phyloP scores from a whole-genome alignment of 768 basidiomycete genomes.

The Dacryopinax spathularia region DNA sequence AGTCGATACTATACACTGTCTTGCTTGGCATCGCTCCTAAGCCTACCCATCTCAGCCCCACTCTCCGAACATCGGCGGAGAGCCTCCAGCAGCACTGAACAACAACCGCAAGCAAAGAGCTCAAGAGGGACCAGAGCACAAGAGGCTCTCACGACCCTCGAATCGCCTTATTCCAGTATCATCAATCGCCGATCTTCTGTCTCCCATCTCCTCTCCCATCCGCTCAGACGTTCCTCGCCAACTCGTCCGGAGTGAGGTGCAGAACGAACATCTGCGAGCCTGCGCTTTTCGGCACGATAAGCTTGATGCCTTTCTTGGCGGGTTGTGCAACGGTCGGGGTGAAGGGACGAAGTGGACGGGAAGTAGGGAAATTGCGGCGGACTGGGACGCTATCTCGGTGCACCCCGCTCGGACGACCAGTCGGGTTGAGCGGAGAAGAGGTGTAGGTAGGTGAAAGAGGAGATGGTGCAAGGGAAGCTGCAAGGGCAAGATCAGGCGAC shows the following conservation, averaged over 20 bases:
- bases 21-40: background rate
- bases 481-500: background rate
- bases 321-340: background rate
- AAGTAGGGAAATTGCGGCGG: background rate
- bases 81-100: background rate
- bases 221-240: background rate
- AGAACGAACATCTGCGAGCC: background rate
- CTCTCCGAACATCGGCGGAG: background rate
- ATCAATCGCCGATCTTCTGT: background rate
- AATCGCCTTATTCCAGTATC: background rate
- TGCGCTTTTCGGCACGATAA: background rate
- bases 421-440: background rate
- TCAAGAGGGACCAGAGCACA: conserved; percentile 1
- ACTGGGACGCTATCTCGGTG: background rate
- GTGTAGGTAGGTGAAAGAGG: background rate
- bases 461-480: background rate
- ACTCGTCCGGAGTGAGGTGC: background rate
- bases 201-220: no score
- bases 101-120: background rate
- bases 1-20: background rate
- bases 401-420: background rate
- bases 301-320: background rate
- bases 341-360: background rate
- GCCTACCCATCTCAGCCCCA: background rate
- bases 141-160: background rate